Percentiles rank a stretch among this genome's conserved stretches.
Conservation (phyloP, 2,329 filamentous ascomycete species). For the Pseudogymnoascus sp. region DNA sequence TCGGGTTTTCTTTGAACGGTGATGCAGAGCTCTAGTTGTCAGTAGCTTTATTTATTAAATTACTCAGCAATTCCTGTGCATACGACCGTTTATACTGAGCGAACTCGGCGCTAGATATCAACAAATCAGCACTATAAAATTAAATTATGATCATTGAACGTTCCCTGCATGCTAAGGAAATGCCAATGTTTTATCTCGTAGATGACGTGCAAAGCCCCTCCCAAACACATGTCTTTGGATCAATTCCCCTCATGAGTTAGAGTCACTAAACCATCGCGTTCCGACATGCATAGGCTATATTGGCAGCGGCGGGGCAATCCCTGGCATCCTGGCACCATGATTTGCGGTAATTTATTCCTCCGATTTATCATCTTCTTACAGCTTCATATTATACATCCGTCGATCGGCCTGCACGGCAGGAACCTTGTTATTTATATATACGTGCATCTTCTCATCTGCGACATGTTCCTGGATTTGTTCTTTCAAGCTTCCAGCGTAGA, state of each 20-base stretch:
- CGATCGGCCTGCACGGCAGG: neutral
- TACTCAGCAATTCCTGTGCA: neutral
- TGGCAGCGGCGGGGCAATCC: neutral
- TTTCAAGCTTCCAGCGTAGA: neutral
- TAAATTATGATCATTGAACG: neutral
- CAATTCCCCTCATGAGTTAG: neutral
- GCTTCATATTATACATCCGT: slow-evolving; percentile 9
- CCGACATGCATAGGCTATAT: slow-evolving; percentile 6
- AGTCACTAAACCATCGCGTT: neutral
- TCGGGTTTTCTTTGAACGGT: neutral
- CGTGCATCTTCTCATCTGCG: neutral
- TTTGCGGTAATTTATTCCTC: slow-evolving; percentile 8
- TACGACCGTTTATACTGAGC: neutral
- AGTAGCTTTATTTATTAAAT: neutral
- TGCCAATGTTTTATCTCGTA: neutral
- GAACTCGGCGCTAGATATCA: neutral
- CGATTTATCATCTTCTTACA: neutral
- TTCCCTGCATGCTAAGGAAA: neutral
- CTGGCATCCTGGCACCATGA: neutral
- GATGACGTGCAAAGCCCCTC: slow-evolving; percentile 1
- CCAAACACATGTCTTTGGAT: neutral
- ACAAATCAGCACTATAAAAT: neutral
- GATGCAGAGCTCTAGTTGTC: neutral
- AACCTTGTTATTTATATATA: neutral
- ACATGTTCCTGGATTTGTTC: neutral